A percentile compares a stretch with the other conserved stretches of the same genome.
phyloP scores from a whole-genome alignment of 805 yeast genomes.

The Yarrowia sp. region DNA sequence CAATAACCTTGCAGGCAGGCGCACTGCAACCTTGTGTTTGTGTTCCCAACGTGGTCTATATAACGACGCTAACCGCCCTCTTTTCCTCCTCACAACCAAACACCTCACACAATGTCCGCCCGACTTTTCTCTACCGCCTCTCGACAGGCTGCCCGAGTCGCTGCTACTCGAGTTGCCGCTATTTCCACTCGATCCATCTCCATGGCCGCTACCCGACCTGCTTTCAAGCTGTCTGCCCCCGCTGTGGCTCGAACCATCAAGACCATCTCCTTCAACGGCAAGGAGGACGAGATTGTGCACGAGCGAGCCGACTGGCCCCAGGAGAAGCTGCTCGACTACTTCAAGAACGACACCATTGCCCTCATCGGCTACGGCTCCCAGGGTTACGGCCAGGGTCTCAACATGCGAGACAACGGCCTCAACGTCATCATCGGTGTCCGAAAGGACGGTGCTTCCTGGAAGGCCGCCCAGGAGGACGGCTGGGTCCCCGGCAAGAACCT shows the following conservation, averaged over 20 bases:
- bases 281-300: conserved; percentile 82
- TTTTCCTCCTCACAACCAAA: background rate
- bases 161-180: conserved; percentile 43
- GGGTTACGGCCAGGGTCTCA: conserved; percentile 99
- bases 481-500: conserved; percentile 99
- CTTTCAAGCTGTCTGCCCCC: conserved; percentile 48
- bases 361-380: conserved; percentile 99
- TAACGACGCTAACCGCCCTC: background rate
- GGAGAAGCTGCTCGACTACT: conserved; percentile 91
- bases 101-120: conserved; percentile 11
- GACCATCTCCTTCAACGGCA: conserved; percentile 96
- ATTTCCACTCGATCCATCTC: conserved; percentile 65
- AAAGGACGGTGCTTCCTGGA: conserved; percentile 99
- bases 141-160: conserved; percentile 50
- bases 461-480: conserved; percentile 98
- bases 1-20: background rate
- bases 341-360: conserved; percentile 97
- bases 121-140: conserved; percentile 25
- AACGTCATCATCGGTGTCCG: conserved; percentile 98
- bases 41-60: conserved; percentile 11
- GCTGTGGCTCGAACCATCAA: conserved; percentile 84
- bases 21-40: conserved; percentile 4
- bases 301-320: conserved; percentile 99
- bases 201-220: conserved; percentile 43
- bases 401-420: conserved; percentile 98